These are phyloP conservation scores for Oldenlandia corymbosa DNA, from an alignment of 257 asterid genomes.

Conservation along the genomic window DNA sequence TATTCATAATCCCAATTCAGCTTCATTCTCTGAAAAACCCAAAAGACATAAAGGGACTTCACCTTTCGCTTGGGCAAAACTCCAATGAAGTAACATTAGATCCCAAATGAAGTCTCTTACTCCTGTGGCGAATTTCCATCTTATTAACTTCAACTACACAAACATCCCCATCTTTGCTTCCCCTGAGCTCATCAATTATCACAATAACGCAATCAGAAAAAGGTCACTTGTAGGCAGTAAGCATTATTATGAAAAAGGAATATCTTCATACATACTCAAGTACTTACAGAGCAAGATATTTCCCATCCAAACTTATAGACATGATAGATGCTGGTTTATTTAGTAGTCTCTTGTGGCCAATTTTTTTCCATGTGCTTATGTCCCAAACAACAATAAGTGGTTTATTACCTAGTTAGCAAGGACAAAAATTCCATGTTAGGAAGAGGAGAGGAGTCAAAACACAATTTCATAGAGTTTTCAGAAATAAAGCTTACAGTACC, in stretches of 20 bases:
- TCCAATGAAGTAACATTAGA: constrained; percentile 65
- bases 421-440: constrained; percentile 16
- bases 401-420: constrained; percentile 53
- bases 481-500: constrained; percentile 34
- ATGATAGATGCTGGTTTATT: constrained; percentile 72
- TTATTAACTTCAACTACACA: constrained; percentile 76
- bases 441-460: background rate
- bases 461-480: constrained; percentile 3
- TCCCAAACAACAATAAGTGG: constrained; percentile 83
- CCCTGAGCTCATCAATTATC: constrained; percentile 38
- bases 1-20: too few relatives aligned
- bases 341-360: constrained; percentile 77
- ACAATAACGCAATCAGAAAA: constrained; percentile 7
- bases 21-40: too few relatives aligned
- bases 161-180: constrained; percentile 94
- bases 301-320: constrained; percentile 90
- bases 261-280: constrained; percentile 2
- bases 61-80: constrained; percentile 96
- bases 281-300: constrained; percentile 92
- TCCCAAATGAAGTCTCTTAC: constrained; percentile 85
- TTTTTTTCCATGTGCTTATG: constrained; percentile 77
- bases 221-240: background rate
- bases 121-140: constrained; percentile 82
- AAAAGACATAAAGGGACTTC: background rate
- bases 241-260: background rate